Evolutionary conservation across 768 basidiomycete genomes (phyloP).

Genomic region (Macrocybe gigantea): DNA sequence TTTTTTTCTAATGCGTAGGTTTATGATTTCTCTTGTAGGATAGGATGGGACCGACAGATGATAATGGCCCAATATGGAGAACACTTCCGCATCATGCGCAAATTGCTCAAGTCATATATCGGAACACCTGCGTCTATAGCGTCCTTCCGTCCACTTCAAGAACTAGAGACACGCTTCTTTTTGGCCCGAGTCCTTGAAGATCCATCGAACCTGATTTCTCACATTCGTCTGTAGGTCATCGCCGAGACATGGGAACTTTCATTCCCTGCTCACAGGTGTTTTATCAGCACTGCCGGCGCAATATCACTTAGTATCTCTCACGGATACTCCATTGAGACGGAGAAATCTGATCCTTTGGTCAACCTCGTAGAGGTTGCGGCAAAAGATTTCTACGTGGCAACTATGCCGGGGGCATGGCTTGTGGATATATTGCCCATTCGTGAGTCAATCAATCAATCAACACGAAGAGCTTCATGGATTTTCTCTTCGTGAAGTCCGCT

Average conservation of each 20-base stretch:
- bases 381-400: constrained; percentile 29
- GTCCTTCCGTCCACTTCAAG: constrained; percentile 27
- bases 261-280: background rate
- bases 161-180: constrained; percentile 37
- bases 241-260: background rate
- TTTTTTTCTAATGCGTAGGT: constrained; percentile 9
- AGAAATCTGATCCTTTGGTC: constrained; percentile 30
- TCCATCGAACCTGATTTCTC: constrained; percentile 27
- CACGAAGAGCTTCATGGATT: too few relatives aligned
- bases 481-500: constrained; percentile 8
- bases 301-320: constrained; percentile 36
- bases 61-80: constrained; percentile 26
- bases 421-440: constrained; percentile 34
- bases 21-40: constrained; percentile 13
- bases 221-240: constrained; percentile 32
- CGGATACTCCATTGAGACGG: constrained; percentile 34
- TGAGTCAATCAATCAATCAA: constrained; percentile 4
- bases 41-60: constrained; percentile 23
- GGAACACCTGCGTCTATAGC: constrained; percentile 31
- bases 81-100: constrained; percentile 35
- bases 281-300: constrained; percentile 29
- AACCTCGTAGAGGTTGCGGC: constrained; percentile 31
- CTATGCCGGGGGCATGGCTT: constrained; percentile 20
- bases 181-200: constrained; percentile 31
- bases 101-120: constrained; percentile 32